Evolutionary conservation across 225 moss, liverwort and hornwort genomes (phyloP), one percentile per base, ranked within the genome.

Genomic region (Antitrichia curtipendula): DNA sequence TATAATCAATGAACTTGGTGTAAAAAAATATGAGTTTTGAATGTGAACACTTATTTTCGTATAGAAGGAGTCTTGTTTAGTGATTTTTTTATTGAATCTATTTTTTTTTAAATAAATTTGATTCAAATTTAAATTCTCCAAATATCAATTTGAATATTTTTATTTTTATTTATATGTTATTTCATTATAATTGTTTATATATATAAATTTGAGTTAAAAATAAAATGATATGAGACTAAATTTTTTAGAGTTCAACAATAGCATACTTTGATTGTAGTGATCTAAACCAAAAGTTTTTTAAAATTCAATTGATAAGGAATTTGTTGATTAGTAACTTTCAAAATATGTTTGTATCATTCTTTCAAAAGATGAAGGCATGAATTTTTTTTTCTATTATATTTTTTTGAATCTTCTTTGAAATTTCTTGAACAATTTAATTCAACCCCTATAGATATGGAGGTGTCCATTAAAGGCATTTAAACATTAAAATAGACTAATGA

Each of bases 41-140:
- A 75, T 32, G 2, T 0, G 1, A 4, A 32, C 13, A 50, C 5
- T 50, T 32, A 12, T 43, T 43, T 47, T 7, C 1, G 2, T 6
- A 45, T 2, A 0, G 1, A 43, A 2, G 28, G 5, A 43, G 2
- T 19, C n/a, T 31, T 49, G 13, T 18, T 31, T 1, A 32, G 5
- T 40, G 29, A 47, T 10, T 72, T 29, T 70, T 69, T 25, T 25
- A 18, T 45, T 2, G 0, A 17, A 45, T 29, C 18, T 7, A 73
- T 6, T 17, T 29, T 17, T 18, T 9, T 13, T 2, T 16, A 29
- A 47, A 10, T 28, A 28, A 5, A 0, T 2, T 9, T 27, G 16
- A 16, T 71, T 71, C 9, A 3, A 71, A 71, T 16, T 16, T 5
- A 70, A 27, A 41, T 27, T 41, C 9, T 43, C 17, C 16, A 72